Evolutionary conservation across 2,329 filamentous ascomycete genomes (phyloP).

Genomic region (Didymella sp.): DNA sequence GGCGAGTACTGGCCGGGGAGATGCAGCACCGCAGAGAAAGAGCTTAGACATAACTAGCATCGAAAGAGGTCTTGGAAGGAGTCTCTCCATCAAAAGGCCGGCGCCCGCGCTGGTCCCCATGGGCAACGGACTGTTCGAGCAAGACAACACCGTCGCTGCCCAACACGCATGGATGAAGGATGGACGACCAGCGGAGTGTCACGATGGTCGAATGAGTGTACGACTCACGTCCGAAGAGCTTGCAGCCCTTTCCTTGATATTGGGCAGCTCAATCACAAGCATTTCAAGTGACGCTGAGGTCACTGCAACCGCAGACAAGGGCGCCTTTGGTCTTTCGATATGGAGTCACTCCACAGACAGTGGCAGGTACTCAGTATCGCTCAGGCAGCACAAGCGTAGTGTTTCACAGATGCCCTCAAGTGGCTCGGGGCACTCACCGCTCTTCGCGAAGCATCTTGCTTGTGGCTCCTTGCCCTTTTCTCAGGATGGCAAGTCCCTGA

Average conservation of each 20-base stretch:
- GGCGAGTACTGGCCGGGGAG: constrained; percentile 18
- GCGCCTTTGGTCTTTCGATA: constrained; percentile 43
- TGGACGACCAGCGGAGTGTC: constrained; percentile 28
- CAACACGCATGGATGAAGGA: constrained; percentile 37
- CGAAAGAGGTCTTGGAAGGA: constrained; percentile 26
- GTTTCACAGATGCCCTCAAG: constrained; percentile 31
- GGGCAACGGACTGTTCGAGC: constrained; percentile 19
- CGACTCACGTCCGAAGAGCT: constrained; percentile 36
- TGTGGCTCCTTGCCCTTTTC: constrained; percentile 40
- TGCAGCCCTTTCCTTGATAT: constrained; percentile 37
- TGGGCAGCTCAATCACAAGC: constrained; percentile 31
- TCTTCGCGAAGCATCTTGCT: constrained; percentile 45
- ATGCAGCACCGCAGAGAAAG: constrained; percentile 24
- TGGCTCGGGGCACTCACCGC: constrained; percentile 37
- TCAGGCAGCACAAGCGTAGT: constrained; percentile 34
- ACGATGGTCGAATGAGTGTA: constrained; percentile 25
- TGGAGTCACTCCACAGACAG: constrained; percentile 13
- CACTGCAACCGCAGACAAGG: constrained; percentile 14
- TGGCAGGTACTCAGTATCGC: constrained; percentile 30
- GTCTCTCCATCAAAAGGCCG: constrained; percentile 27
- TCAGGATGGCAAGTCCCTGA: constrained; percentile 25
- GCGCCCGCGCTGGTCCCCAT: constrained; percentile 22
- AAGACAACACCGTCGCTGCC: constrained; percentile 6
- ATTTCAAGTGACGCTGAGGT: neutral
- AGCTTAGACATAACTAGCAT: constrained; percentile 27